A percentile compares a stretch with the other conserved stretches of the same genome.
Conservation (phyloP, 2,329 filamentous ascomycete species). For the Parasarocladium wereldwijsianum region DNA sequence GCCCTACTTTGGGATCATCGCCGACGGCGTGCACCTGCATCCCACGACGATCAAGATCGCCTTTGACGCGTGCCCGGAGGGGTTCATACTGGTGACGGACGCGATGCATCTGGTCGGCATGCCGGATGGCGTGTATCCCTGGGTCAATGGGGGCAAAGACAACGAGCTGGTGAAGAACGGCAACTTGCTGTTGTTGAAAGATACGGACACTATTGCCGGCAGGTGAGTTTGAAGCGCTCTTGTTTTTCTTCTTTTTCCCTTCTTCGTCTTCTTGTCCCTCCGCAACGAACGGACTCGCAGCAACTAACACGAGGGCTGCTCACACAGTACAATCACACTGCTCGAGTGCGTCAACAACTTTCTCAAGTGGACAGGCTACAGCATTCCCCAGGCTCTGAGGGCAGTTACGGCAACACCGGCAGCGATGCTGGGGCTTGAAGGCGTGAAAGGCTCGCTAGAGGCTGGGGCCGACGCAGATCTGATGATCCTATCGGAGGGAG, state of each 20-base stretch:
- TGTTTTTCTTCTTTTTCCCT: too few relatives aligned
- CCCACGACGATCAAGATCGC: conserved; percentile 82
- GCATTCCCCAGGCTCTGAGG: conserved; percentile 52
- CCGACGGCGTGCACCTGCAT: conserved; percentile 82
- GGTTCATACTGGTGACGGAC: conserved; percentile 81
- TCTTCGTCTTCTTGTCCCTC: too few relatives aligned
- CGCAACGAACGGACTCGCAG: conserved; percentile 4
- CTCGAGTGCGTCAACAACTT: conserved; percentile 76
- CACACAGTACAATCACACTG: conserved; percentile 50
- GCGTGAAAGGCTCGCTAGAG: conserved; percentile 50
- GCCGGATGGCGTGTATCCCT: conserved; percentile 71
- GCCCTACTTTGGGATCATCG: conserved; percentile 79
- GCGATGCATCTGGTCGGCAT: conserved; percentile 80
- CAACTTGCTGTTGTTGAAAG: conserved; percentile 58
- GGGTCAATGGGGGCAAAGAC: conserved; percentile 57
- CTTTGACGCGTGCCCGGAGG: conserved; percentile 70
- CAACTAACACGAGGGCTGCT: too few relatives aligned
- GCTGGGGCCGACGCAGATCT: conserved; percentile 54
- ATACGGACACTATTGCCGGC: conserved; percentile 65
- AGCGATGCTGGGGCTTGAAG: conserved; percentile 55
- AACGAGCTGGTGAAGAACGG: conserved; percentile 56
- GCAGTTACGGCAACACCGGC: conserved; percentile 67
- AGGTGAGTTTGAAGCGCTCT: conserved; percentile 32
- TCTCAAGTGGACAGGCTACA: conserved; percentile 55
- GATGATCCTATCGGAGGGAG: conserved; percentile 48